These are phyloP conservation scores for Scheffersomyces ergatensis DNA, from an alignment of 805 yeast genomes.

Conservation along the genomic window DNA sequence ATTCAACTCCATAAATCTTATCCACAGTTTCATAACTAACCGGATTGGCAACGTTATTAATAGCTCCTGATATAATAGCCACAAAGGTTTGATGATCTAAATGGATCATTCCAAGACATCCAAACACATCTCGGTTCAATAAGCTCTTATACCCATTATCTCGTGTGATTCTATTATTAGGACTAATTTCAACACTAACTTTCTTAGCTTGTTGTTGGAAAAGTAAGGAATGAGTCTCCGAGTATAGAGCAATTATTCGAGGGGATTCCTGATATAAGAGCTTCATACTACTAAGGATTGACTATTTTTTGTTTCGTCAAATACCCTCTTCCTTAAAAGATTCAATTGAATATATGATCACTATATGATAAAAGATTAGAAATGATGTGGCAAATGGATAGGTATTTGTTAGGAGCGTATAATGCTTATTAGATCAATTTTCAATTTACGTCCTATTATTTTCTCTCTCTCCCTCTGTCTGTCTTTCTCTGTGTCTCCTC, in stretches of 20 bases:
- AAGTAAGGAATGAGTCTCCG: slow-evolving; percentile 28
- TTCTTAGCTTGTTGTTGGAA: slow-evolving; percentile 19
- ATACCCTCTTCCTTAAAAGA: too few relatives aligned
- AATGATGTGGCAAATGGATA: too few relatives aligned
- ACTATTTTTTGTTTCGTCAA: too few relatives aligned
- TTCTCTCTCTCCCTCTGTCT: too few relatives aligned
- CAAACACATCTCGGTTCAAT: slow-evolving; percentile 44
- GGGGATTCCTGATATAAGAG: slow-evolving; percentile 30
- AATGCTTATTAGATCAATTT: too few relatives aligned
- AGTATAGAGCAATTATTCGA: slow-evolving; percentile 26
- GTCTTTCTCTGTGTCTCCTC: too few relatives aligned
- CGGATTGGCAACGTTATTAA: slow-evolving; percentile 75
- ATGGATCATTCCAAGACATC: slow-evolving; percentile 79
- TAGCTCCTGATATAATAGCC: slow-evolving; percentile 74
- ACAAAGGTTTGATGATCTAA: slow-evolving; percentile 67
- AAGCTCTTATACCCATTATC: slow-evolving; percentile 36
- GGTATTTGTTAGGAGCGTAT: too few relatives aligned
- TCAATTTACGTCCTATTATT: too few relatives aligned
- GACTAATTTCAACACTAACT: slow-evolving; percentile 45
- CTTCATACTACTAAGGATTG: too few relatives aligned
- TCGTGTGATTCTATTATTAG: slow-evolving; percentile 33
- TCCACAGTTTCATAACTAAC: slow-evolving; percentile 75
- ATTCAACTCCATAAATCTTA: slow-evolving; percentile 82
- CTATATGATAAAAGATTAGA: too few relatives aligned
- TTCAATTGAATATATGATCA: too few relatives aligned